Evolutionary conservation across 192 early-diverging fungal species (phyloP).

Genomic region (Umbelopsis sp.): DNA sequence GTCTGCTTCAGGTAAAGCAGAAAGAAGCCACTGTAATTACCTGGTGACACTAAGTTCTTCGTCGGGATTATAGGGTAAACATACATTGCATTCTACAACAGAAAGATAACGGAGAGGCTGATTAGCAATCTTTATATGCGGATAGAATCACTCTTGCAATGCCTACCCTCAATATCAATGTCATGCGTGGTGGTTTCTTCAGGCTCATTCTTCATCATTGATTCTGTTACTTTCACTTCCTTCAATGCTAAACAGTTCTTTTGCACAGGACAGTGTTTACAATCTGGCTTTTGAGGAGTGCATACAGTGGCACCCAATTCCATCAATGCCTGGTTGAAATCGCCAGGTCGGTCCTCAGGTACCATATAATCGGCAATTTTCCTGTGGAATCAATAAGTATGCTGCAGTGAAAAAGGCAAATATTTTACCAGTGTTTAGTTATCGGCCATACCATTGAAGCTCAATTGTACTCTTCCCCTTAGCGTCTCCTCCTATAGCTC

Average conservation of each 20-base stretch:
- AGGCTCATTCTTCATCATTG: neutral
- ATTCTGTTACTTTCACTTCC: slow-evolving; percentile 46
- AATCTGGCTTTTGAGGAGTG: slow-evolving; percentile 67
- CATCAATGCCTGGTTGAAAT: slow-evolving; percentile 84
- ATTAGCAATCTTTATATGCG: neutral
- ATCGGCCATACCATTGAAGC: slow-evolving; percentile 57
- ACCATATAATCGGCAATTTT: slow-evolving; percentile 59
- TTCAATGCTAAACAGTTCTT: slow-evolving; percentile 59
- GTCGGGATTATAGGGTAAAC: slow-evolving; percentile 16
- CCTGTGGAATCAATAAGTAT: slow-evolving; percentile 39
- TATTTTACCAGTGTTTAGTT: neutral
- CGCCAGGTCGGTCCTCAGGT: slow-evolving; percentile 60
- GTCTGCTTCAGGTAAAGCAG: neutral
- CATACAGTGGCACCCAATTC: slow-evolving; percentile 78
- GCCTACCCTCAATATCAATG: slow-evolving; percentile 15
- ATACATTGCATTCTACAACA: slow-evolving; percentile 19
- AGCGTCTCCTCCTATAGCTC: slow-evolving; percentile 66
- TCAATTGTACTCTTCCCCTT: slow-evolving; percentile 59
- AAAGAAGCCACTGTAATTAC: slow-evolving; percentile 1
- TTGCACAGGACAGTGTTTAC: slow-evolving; percentile 63
- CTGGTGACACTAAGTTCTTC: slow-evolving; percentile 31
- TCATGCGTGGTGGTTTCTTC: neutral
- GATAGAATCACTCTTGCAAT: neutral
- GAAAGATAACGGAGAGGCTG: slow-evolving; percentile 6
- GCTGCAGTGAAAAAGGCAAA: neutral